These are phyloP conservation scores for Cordia subcordata DNA, from an alignment of 257 asterid species.

Conservation along the genomic window DNA sequence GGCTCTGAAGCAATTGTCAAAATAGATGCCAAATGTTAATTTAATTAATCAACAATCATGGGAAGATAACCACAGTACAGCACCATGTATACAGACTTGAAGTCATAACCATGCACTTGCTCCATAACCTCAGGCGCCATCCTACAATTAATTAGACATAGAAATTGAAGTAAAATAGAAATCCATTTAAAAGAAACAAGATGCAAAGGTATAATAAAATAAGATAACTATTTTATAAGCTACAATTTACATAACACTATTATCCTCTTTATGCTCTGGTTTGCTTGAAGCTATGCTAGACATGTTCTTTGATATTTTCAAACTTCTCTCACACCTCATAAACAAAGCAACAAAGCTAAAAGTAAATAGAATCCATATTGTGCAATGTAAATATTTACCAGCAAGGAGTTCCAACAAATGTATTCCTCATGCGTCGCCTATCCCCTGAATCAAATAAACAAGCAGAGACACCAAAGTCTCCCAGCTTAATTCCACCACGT, in stretches of 20 bases:
- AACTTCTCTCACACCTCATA: neutral
- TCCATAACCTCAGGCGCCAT: conserved; percentile 99
- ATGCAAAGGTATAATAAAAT: conserved; percentile 2
- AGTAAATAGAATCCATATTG: conserved; percentile 4
- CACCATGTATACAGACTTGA: conserved; percentile 58
- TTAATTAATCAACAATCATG: neutral
- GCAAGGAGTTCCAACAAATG: conserved; percentile 99
- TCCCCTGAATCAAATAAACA: conserved; percentile 94
- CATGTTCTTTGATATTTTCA: too few relatives aligned
- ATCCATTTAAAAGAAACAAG: conserved; percentile 5
- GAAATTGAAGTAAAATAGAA: neutral
- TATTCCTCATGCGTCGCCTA: conserved; percentile 88
- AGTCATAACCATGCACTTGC: conserved; percentile 91
- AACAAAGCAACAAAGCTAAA: conserved; percentile 8
- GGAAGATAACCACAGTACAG: conserved; percentile 1
- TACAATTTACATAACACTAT: neutral
- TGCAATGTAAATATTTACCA: conserved; percentile 51
- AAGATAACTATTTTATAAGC: neutral
- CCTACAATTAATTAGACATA: conserved; percentile 46
- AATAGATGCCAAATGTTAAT: conserved; percentile 3
- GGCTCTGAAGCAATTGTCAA: conserved; percentile 49
- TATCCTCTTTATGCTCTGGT: neutral
- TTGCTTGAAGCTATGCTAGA: neutral
- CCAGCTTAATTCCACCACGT: conserved; percentile 86
- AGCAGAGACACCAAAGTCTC: conserved; percentile 99